These are phyloP conservation scores for Pyrrhoderma lamaoense DNA, from an alignment of 1,284 basidiomycete genomes.

Conservation along the genomic window DNA sequence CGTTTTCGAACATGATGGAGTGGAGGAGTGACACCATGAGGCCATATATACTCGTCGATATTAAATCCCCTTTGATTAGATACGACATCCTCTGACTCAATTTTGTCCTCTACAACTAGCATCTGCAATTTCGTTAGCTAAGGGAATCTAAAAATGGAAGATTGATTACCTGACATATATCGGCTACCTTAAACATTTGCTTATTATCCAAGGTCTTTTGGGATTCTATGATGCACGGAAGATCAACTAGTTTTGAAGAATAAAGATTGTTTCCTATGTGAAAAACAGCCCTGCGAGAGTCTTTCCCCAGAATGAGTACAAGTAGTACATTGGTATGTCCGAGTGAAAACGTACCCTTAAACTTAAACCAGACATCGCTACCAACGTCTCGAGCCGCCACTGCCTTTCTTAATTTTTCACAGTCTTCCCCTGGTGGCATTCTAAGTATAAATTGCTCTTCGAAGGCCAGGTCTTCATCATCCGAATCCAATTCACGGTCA, in stretches of 20 bases:
- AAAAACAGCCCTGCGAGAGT: slow-evolving; percentile 88
- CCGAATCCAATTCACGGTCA: slow-evolving; percentile 92
- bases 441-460: slow-evolving; percentile 97
- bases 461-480: slow-evolving; percentile 89
- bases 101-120: slow-evolving; percentile 77
- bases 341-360: slow-evolving; percentile 63
- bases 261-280: slow-evolving; percentile 80
- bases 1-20: slow-evolving; percentile 88
- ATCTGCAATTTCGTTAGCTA: slow-evolving; percentile 44
- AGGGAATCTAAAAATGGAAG: too few relatives aligned
- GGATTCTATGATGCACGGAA: slow-evolving; percentile 91
- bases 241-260: slow-evolving; percentile 90
- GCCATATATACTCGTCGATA: slow-evolving; percentile 96
- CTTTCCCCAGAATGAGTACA: slow-evolving; percentile 34
- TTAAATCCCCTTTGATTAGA: slow-evolving; percentile 66
- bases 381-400: slow-evolving; percentile 72
- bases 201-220: slow-evolving; percentile 97
- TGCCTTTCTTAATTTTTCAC: slow-evolving; percentile 73
- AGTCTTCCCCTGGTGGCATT: slow-evolving; percentile 81
- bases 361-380: slow-evolving; percentile 95
- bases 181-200: slow-evolving; percentile 97
- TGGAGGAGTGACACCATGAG: slow-evolving; percentile 94
- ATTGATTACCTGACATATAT: slow-evolving; percentile 82
- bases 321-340: not conserved
- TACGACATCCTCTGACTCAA: slow-evolving; percentile 60